A percentile compares a stretch with the other conserved stretches of the same genome.
Conservation (phyloP, 1,139 yeast genomes). For the Taphrina deformans region DNA sequence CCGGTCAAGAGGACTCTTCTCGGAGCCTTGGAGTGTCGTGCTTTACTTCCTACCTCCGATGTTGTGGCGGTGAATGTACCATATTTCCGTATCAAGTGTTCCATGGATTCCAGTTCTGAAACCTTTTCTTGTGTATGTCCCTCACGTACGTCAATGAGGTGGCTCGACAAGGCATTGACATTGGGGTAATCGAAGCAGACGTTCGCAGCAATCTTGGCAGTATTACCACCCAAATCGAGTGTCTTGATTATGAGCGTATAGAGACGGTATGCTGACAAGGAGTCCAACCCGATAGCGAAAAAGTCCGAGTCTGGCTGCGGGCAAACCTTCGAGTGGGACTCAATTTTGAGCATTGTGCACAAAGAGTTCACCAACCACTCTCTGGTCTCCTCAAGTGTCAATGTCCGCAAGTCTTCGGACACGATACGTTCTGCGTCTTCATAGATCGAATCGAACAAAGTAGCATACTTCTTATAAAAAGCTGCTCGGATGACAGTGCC, state of each 20-base stretch:
- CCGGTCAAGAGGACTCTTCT: not conserved
- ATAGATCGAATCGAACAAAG: not conserved
- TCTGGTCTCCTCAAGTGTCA: not conserved
- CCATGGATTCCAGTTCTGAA: not conserved
- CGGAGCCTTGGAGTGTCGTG: not conserved
- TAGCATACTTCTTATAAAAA: not conserved
- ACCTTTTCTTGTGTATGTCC: not conserved
- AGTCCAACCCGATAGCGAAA: not conserved
- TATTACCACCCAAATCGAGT: not conserved
- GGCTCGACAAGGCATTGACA: not conserved
- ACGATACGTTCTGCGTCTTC: not conserved
- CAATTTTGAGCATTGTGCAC: not conserved
- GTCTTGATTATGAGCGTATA: not conserved
- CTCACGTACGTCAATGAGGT: not conserved
- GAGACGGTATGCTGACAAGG: not conserved
- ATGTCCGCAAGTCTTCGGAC: not conserved
- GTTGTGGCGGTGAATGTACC: not conserved
- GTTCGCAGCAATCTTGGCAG: not conserved
- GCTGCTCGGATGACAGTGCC: slow-evolving; percentile 3
- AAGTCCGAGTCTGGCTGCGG: not conserved
- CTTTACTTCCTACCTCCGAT: no score
- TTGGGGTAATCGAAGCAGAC: not conserved
- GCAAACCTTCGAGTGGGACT: not conserved
- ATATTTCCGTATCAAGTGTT: not conserved
- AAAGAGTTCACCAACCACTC: not conserved